Evolutionary conservation across 768 basidiomycete genomes (phyloP).

Genomic region (Collybia sp.): DNA sequence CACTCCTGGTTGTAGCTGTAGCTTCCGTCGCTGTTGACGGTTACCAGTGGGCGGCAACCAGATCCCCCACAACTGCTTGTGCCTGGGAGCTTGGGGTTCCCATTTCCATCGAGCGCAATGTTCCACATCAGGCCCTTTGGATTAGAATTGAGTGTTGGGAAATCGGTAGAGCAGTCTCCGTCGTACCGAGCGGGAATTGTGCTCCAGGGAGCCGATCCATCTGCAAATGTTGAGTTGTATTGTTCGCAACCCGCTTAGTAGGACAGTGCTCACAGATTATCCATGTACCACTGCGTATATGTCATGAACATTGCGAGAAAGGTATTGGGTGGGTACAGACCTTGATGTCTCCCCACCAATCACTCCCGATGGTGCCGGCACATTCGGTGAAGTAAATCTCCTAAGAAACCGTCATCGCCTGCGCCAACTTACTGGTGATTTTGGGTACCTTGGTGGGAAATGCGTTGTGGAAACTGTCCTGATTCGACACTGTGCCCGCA

Average conservation of each 20-base stretch:
- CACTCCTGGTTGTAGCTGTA: slow-evolving; percentile 74
- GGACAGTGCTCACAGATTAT: slow-evolving; percentile 11
- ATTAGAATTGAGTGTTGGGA: slow-evolving; percentile 5
- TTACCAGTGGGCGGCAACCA: slow-evolving; percentile 64
- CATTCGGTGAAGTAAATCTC: no score
- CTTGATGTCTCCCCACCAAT: no score
- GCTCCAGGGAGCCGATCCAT: slow-evolving; percentile 18
- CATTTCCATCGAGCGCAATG: slow-evolving; percentile 57
- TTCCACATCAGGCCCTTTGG: slow-evolving; percentile 61
- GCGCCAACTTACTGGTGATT: slow-evolving; percentile 40
- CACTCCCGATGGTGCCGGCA: no score
- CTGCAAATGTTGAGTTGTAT: slow-evolving; percentile 2
- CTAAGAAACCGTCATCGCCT: no score
- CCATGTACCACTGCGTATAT: slow-evolving; percentile 18
- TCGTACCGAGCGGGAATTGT: slow-evolving; percentile 12
- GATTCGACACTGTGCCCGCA: slow-evolving; percentile 16
- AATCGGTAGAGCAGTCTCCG: neutral
- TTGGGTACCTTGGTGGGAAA: slow-evolving; percentile 12
- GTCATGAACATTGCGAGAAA: neutral
- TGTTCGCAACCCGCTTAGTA: neutral
- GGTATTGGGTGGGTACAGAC: no score
- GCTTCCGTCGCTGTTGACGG: slow-evolving; percentile 58
- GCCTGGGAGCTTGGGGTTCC: slow-evolving; percentile 62
- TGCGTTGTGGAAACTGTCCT: no score
- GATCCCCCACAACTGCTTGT: slow-evolving; percentile 55